Base-by-base conservation (phyloP, 208 protist species). In the Leishmania martiniquensis region DNA sequence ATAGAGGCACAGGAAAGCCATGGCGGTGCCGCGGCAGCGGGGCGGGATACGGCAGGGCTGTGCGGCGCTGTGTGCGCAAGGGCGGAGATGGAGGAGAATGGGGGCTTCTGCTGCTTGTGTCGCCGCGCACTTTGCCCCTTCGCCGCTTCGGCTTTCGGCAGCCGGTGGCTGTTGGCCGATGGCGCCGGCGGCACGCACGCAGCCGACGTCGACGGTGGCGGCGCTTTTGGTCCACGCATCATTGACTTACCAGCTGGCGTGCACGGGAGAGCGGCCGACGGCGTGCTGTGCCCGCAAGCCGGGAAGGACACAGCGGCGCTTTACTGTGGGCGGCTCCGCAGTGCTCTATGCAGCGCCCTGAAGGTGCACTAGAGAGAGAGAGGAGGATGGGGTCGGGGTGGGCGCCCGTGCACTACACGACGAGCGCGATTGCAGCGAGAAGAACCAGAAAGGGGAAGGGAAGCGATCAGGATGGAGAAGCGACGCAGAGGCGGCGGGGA, bases 21-120 rank as follows among this genome's bases (percentile, higher is more conserved):
- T 34, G 25, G 65, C 51, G 59, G 51, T 13, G 39, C 51, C 1
- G 74, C 74, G n/a, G 55, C n/a, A 42, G 83, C 72, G 15, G 76
- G 52, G 22, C 79, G 79, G 22, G 79, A 34, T 62, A 84, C 63
- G 39, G 76, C 69, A 1, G 80, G 80, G 75, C 80, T 84, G 75
- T 84, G 80, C 52, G 80, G 80, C 0, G 75, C 69, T 7, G 79
- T 52, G 29, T 39, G 60, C 1, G 44, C 80, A 51, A 73, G 49
- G 13, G 44, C 42, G 15, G 55, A 17, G 5, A 72, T 0, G n/a
- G 32, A 3, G 29, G 29, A 17, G 10, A 57, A 9, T 12, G 47
- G 6, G 37, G 67, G 6, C 20, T 69, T 47, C 22, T 29, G 72
- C 72, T 70, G 57, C 45, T 77, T 65, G 32, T 44, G 59, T 45